Base-by-base conservation (phyloP, 2,329 filamentous ascomycete species). In the Fusarium virguliforme region DNA sequence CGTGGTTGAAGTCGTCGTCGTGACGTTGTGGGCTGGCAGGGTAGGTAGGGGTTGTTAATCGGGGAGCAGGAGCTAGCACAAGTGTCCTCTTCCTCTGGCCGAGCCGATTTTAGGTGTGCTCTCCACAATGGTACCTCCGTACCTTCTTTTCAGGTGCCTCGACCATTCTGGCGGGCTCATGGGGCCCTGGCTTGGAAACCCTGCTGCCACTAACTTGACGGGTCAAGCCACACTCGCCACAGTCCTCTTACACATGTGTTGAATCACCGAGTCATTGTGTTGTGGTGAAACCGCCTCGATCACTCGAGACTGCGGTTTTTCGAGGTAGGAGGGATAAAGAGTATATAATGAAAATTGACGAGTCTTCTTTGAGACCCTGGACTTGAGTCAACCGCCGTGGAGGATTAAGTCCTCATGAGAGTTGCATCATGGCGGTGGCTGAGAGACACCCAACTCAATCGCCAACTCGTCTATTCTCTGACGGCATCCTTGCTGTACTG, bases 71-170 rank as follows among this genome's bases (percentile, higher is more conserved):
- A 65, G 74, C 73, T 76, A 75, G 74, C 74, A 76, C 72, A 76
- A 76, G 74, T 76, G 74, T 76, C 74, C 74, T 76, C 74, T 76
- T 76, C 65, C 67, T 55, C 32, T 65, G 51, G 61, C 62, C 62
- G 55, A 66, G 65, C 51, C 73, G 69, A 68, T 72, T 74, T 69
- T 73, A 74, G 74, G 72, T 75, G 67, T 64, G 60, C 62, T 74
- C 72, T 64, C 74, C 74, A 76, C 74, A 64, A 56, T 15, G 60
- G 70, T 70, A 72, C 54, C 61, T 62, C 68, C 64, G 58, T 69
- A 48, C 43, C 43, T 48, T 48, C 43, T 48, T 48, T 48, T 48
- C 43, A 48, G 43, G 43, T 48, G 57, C 43, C 43, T 60, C 43
- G 35, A 57, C 50, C 37, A 46, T 6, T 12, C 55, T 60, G 62